phyloP scores from a whole-genome alignment of 169 alveolate genomes.

The Eimeria acervulina region DNA sequence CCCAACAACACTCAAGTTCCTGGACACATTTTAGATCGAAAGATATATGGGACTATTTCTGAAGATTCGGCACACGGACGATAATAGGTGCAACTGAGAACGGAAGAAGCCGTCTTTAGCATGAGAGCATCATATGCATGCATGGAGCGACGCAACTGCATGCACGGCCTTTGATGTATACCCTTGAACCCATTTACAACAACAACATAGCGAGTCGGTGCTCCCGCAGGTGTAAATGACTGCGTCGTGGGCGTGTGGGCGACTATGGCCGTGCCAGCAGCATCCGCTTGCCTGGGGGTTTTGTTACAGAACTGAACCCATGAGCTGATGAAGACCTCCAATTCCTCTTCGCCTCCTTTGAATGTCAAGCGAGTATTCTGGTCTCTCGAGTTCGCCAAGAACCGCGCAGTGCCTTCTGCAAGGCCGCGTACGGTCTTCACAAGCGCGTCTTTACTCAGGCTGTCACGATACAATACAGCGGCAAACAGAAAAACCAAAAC shows the following conservation, averaged over 20 bases:
- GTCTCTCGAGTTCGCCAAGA: neutral
- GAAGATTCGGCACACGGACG: too few species aligned
- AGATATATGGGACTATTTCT: neutral
- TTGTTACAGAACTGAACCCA: conserved; percentile 1
- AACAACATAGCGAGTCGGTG: neutral
- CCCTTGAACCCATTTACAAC: neutral
- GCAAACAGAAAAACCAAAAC: neutral
- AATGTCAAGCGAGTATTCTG: neutral
- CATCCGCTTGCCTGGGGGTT: conserved; percentile 54
- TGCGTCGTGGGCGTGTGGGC: neutral
- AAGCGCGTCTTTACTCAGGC: conserved; percentile 10
- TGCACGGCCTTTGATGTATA: too few species aligned
- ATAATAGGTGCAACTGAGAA: too few species aligned
- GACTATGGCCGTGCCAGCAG: neutral
- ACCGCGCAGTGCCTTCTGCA: conserved; percentile 64
- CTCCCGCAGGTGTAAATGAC: neutral
- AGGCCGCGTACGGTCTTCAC: conserved; percentile 51
- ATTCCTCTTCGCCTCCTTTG: neutral
- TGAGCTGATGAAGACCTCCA: conserved; percentile 3
- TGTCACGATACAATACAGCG: neutral
- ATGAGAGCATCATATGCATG: too few species aligned
- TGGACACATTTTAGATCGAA: too few species aligned
- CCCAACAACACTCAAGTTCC: neutral
- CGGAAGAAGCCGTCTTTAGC: too few species aligned
- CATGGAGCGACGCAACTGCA: too few species aligned